Evolutionary conservation across 2,329 filamentous ascomycete genomes (phyloP).

Genomic region (Fusarium sulawesiense): DNA sequence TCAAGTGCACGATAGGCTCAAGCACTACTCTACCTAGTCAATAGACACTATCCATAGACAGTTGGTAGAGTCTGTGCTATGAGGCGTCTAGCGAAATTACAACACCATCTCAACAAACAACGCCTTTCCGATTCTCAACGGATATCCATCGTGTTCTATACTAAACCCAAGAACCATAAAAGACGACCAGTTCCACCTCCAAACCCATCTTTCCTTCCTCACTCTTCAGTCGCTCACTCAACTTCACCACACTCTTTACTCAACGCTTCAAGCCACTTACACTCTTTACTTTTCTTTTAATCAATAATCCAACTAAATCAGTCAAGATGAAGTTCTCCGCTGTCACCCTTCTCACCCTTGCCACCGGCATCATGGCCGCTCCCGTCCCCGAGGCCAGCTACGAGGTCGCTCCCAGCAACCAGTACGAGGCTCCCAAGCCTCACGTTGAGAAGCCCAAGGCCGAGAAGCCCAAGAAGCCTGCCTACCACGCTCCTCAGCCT

Average conservation of each 20-base stretch:
- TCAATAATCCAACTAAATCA: not conserved
- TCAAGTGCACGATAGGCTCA: not conserved
- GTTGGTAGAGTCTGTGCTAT: not conserved
- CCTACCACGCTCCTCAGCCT: not conserved
- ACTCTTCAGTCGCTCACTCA: constrained; percentile 29
- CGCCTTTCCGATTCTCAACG: not conserved
- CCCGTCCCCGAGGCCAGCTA: constrained; percentile 26
- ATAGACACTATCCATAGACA: too few relatives aligned
- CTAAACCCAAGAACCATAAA: constrained; percentile 5
- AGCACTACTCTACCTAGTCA: not conserved
- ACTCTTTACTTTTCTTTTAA: not conserved
- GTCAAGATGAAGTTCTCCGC: constrained; percentile 35
- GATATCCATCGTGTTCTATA: not conserved
- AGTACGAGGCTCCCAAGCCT: constrained; percentile 25
- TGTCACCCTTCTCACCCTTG: constrained; percentile 31
- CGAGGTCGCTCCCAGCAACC: constrained; percentile 6
- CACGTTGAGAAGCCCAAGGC: not conserved
- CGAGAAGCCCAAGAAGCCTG: constrained; percentile 11
- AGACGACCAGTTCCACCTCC: not conserved
- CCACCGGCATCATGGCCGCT: constrained; percentile 32
- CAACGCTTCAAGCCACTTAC: constrained; percentile 6
- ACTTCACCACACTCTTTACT: constrained; percentile 16
- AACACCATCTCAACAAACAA: not conserved
- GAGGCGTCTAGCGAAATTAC: constrained; percentile 12
- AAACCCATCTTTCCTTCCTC: not conserved